A percentile compares a stretch with the other conserved stretches of the same genome.
Evolutionary conservation across 2,329 filamentous ascomycete species (phyloP).

Genomic region (Aspergillus sp.): DNA sequence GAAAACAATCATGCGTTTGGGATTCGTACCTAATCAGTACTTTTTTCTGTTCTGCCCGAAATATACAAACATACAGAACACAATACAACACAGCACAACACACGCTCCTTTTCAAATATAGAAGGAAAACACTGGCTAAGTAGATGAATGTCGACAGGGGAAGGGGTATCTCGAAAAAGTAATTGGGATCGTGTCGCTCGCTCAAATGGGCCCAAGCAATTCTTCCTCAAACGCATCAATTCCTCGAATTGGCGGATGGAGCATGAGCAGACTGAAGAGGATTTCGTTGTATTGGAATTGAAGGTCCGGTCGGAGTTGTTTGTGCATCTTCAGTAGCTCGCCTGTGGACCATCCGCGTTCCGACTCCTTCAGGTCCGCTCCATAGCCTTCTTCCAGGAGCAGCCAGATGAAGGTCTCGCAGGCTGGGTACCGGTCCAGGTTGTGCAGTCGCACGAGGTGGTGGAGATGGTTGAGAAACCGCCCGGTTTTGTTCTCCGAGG

Average conservation of each 20-base stretch:
- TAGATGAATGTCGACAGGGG: not conserved
- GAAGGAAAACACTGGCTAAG: not conserved
- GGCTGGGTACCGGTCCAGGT: slow-evolving; percentile 38
- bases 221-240: slow-evolving; percentile 38
- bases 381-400: slow-evolving; percentile 40
- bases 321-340: slow-evolving; percentile 39
- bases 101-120: too few species aligned
- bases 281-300: slow-evolving; percentile 45
- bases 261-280: slow-evolving; percentile 40
- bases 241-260: slow-evolving; percentile 34
- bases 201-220: slow-evolving; percentile 15
- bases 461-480: slow-evolving; percentile 37
- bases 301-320: slow-evolving; percentile 38
- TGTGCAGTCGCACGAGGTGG: slow-evolving; percentile 30
- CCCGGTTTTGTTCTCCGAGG: slow-evolving; percentile 31
- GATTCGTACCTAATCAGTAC: too few species aligned
- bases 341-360: slow-evolving; percentile 42
- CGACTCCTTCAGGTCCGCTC: slow-evolving; percentile 38
- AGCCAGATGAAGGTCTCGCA: slow-evolving; percentile 45
- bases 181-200: too few species aligned
- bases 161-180: not conserved
- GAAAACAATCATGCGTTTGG: too few species aligned
- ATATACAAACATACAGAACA: too few species aligned
- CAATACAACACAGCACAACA: too few species aligned
- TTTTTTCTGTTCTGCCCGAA: too few species aligned